Base-by-base conservation (phyloP, 495 filamentous ascomycete species). In the Penicillium alfredii region DNA sequence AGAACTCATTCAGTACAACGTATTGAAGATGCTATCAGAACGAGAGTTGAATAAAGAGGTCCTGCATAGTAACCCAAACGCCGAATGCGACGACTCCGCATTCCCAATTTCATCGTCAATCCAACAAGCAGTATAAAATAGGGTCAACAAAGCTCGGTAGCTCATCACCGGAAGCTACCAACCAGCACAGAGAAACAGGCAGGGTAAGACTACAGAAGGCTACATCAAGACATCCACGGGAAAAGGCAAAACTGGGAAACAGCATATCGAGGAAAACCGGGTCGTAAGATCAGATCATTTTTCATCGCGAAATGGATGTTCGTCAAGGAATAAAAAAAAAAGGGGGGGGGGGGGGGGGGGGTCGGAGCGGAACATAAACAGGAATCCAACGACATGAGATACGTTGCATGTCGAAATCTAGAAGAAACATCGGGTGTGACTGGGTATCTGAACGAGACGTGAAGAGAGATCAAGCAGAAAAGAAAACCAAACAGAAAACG, bases 381-480 rank as follows among this genome's bases (percentile, higher is more conserved):
- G 21, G 35, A 44, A 32, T 49, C 44, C 41, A 24, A 35, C 41
- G 31, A 42, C 45, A 45, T 38, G 29, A 33, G n/a, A n/a, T n/a
- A n/a, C 19, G 37, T 28, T 47, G 38, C 43, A 57, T 44, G 49
- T 54, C 52, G 44, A 40, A 35, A 49, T 54, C 54, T 52, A 53
- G 53, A 56, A 55, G 49, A 56, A 60, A 56, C 36, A 58, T 60
- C 41, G 42, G 51, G 47, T 47, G 46, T 51, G 53, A 54, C 56
- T 57, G 53, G 63, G 63, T 66, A 69, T 69, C 61, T 65, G 59
- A 55, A 50, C 44, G 47, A 56, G 51, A 62, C 54, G 45, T 50
- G 38, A 58, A 54, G 55, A 57, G 47, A 52, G 43, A 58, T 55
- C 33, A 37, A 48, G 44, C 28, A 47, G 41, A 26, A 48, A 48